Conservation (phyloP, 345 rosid species). For the Toxicodendron radicans region DNA sequence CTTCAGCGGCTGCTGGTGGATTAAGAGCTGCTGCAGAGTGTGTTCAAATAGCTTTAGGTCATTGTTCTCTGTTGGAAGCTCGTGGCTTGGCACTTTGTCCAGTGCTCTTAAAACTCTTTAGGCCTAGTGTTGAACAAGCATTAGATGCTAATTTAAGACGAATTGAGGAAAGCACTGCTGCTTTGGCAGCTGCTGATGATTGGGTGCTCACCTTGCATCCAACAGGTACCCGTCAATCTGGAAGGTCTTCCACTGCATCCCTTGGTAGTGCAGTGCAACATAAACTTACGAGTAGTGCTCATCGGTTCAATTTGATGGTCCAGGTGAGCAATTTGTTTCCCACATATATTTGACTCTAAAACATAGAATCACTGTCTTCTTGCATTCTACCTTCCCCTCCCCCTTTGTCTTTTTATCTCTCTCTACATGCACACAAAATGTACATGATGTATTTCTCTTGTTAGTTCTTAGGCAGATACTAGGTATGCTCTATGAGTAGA, state of each 20-base stretch:
- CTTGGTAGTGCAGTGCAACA: constrained; percentile 55
- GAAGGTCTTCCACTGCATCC: constrained; percentile 53
- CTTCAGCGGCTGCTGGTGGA: constrained; percentile 99
- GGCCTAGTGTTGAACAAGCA: constrained; percentile 97
- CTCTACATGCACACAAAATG: neutral
- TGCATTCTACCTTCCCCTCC: neutral
- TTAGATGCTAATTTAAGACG: constrained; percentile 91
- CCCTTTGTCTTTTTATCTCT: neutral
- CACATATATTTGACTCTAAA: neutral
- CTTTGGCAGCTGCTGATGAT: constrained; percentile 99
- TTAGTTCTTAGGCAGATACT: neutral
- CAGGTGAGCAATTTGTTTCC: constrained; percentile 58
- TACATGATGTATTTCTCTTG: no score
- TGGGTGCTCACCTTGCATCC: constrained; percentile 85
- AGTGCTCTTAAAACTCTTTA: constrained; percentile 80
- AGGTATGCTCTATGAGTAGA: neutral
- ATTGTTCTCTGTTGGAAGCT: constrained; percentile 93
- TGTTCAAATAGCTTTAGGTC: constrained; percentile 98
- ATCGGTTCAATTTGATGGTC: constrained; percentile 96
- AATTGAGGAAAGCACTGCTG: constrained; percentile 98
- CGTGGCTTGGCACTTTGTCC: constrained; percentile 96
- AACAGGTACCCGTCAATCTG: constrained; percentile 64
- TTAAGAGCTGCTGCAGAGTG: constrained; percentile 99
- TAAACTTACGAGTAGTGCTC: constrained; percentile 95
- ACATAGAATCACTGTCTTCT: neutral